phyloP scores from a whole-genome alignment of 83 land plant genomes.

The Diphasiastrum complanatum region DNA sequence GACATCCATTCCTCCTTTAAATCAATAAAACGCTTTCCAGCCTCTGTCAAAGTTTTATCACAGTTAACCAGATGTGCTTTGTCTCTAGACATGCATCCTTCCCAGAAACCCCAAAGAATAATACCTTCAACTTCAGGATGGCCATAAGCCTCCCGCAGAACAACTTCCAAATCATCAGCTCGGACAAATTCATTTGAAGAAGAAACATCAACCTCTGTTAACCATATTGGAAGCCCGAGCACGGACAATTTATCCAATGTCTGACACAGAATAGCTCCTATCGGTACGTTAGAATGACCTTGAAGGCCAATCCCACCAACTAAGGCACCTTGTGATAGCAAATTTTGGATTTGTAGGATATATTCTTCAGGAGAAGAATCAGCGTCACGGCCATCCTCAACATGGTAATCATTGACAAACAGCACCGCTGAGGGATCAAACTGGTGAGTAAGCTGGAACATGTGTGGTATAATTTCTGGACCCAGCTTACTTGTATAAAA shows the following conservation, averaged over 20 bases:
- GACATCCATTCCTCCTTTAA: slow-evolving; percentile 76
- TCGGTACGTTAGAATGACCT: slow-evolving; percentile 57
- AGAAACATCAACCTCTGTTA: slow-evolving; percentile 75
- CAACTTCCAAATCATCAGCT: slow-evolving; percentile 79
- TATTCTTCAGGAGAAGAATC: slow-evolving; percentile 63
- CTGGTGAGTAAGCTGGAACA: slow-evolving; percentile 65
- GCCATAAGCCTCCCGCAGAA: slow-evolving; percentile 72
- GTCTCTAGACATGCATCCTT: slow-evolving; percentile 60
- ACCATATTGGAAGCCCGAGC: slow-evolving; percentile 78
- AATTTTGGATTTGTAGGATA: slow-evolving; percentile 52
- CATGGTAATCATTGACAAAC: slow-evolving; percentile 77
- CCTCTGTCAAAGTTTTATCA: slow-evolving; percentile 71
- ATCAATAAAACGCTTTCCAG: slow-evolving; percentile 57
- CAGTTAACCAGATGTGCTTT: slow-evolving; percentile 63
- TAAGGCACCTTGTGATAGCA: slow-evolving; percentile 68
- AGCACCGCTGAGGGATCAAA: slow-evolving; percentile 59
- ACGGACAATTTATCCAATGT: slow-evolving; percentile 54
- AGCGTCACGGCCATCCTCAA: slow-evolving; percentile 62
- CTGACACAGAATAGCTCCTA: slow-evolving; percentile 57
- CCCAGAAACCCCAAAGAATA: slow-evolving; percentile 92
- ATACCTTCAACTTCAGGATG: slow-evolving; percentile 79
- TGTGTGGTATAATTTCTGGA: slow-evolving; percentile 49
- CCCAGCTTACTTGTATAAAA: slow-evolving; percentile 60
- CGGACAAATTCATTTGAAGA: slow-evolving; percentile 62
- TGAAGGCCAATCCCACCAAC: slow-evolving; percentile 83